A percentile compares a stretch with the other conserved stretches of the same genome.
phyloP scores from a whole-genome alignment of 441 rosid genomes.

The Melastoma candidum region DNA sequence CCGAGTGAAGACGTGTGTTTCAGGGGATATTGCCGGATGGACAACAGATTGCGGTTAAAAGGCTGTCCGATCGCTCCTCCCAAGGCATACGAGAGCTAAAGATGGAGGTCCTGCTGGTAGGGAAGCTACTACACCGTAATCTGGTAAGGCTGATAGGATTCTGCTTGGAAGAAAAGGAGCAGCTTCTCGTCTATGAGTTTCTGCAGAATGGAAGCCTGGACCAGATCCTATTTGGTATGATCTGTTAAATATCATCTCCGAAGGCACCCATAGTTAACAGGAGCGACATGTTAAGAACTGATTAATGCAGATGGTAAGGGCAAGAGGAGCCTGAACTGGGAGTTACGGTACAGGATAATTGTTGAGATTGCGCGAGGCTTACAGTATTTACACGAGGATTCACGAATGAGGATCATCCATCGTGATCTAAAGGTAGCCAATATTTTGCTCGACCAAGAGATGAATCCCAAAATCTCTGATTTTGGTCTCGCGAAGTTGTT shows the following conservation, averaged over 20 bases:
- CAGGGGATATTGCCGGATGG: not conserved
- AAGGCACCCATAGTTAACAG: too few species aligned
- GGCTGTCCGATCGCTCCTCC: not conserved
- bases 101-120: slow-evolving; percentile 4
- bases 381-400: slow-evolving; percentile 6
- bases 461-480: slow-evolving; percentile 22
- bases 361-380: not conserved
- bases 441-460: not conserved
- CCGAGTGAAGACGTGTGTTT: too few species aligned
- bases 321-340: not conserved
- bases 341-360: slow-evolving; percentile 3
- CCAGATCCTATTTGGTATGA: too few species aligned
- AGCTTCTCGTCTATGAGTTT: too few species aligned
- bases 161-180: not conserved
- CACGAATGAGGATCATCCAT: slow-evolving; percentile 5
- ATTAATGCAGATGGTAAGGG: too few species aligned
- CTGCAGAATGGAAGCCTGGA: too few species aligned
- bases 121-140: slow-evolving; percentile 2
- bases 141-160: not conserved
- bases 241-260: too few species aligned
- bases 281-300: too few species aligned
- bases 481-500: slow-evolving; percentile 40
- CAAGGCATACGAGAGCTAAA: slow-evolving; percentile 4
- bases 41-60: slow-evolving; percentile 1
- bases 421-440: slow-evolving; percentile 31